Percentiles rank a stretch among this genome's conserved stretches.
These are phyloP conservation scores for Zygosaccharomyces pseudobailii DNA, from an alignment of 1,139 yeast species.

Conservation along the genomic window DNA sequence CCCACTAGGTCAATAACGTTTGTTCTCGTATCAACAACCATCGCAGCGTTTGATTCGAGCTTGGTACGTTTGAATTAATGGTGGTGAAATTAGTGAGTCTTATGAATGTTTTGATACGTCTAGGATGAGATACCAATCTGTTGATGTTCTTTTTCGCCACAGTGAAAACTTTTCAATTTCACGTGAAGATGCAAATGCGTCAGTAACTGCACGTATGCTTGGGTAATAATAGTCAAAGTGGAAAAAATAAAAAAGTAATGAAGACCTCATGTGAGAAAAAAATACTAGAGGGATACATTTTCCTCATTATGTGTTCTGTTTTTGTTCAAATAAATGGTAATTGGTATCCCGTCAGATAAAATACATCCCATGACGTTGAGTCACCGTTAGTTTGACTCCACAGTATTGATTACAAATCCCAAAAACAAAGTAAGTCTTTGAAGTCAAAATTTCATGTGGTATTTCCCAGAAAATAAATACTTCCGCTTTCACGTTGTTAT, in stretches of 20 bases:
- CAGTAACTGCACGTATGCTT: not conserved
- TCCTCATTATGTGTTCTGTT: too few species aligned
- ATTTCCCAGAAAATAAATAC: too few species aligned
- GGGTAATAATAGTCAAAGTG: not conserved
- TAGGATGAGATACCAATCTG: not conserved
- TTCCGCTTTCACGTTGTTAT: too few species aligned
- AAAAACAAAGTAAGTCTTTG: not conserved
- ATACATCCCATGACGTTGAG: too few species aligned
- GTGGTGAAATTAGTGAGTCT: not conserved
- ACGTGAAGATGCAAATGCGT: not conserved
- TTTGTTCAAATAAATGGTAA: too few species aligned
- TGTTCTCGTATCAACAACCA: slow-evolving; percentile 23
- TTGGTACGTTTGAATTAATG: not conserved
- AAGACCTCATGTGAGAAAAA: not conserved
- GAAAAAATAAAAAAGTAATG: not conserved
- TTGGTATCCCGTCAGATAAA: too few species aligned
- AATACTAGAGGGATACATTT: too few species aligned
- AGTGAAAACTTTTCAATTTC: slow-evolving; percentile 4
- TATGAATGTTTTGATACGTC: not conserved
- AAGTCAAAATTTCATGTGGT: not conserved
- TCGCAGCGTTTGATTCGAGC: not conserved
- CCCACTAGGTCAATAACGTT: slow-evolving; percentile 47
- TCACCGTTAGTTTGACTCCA: not conserved
- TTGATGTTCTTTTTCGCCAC: slow-evolving; percentile 1
- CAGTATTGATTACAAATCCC: not conserved